These are phyloP conservation scores for Cyclotella cryptica DNA, from an alignment of 108 stramenopile species.

Conservation along the genomic window DNA sequence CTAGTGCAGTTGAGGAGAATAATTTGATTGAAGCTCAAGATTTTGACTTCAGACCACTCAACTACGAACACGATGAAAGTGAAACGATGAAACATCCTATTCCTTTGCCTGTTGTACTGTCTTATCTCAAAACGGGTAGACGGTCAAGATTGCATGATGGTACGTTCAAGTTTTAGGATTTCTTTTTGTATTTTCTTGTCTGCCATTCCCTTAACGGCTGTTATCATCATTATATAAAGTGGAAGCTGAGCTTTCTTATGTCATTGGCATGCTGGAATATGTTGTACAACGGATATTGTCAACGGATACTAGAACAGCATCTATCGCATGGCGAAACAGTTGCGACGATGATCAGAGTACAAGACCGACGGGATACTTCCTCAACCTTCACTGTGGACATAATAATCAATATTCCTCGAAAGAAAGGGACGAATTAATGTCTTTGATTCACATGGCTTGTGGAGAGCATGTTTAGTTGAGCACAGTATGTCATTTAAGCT, in stretches of 20 bases:
- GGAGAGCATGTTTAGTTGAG: constrained; percentile 28
- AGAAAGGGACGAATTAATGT: constrained; percentile 64
- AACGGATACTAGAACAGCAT: constrained; percentile 35
- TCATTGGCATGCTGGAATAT: constrained; percentile 77
- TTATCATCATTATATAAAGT: constrained; percentile 33
- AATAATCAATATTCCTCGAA: constrained; percentile 79
- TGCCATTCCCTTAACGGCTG: neutral
- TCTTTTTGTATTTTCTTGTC: neutral
- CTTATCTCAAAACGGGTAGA: constrained; percentile 50
- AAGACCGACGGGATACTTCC: constrained; percentile 64
- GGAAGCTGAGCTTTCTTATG: constrained; percentile 66
- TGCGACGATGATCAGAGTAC: constrained; percentile 29
- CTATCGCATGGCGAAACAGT: constrained; percentile 38
- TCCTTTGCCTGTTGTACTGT: constrained; percentile 81
- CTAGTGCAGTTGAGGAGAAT: constrained; percentile 6
- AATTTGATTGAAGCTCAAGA: constrained; percentile 48
- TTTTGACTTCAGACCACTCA: constrained; percentile 76
- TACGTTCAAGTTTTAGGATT: constrained; percentile 8
- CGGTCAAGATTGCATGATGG: constrained; percentile 35
- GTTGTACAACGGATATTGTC: constrained; percentile 63
- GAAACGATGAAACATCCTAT: constrained; percentile 66
- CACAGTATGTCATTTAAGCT: neutral
- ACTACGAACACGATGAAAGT: constrained; percentile 56
- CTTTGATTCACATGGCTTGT: constrained; percentile 40
- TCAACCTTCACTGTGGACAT: constrained; percentile 89